These are phyloP conservation scores for Pyrenula aspistea DNA, from an alignment of 495 filamentous ascomycete genomes.

Conservation along the genomic window DNA sequence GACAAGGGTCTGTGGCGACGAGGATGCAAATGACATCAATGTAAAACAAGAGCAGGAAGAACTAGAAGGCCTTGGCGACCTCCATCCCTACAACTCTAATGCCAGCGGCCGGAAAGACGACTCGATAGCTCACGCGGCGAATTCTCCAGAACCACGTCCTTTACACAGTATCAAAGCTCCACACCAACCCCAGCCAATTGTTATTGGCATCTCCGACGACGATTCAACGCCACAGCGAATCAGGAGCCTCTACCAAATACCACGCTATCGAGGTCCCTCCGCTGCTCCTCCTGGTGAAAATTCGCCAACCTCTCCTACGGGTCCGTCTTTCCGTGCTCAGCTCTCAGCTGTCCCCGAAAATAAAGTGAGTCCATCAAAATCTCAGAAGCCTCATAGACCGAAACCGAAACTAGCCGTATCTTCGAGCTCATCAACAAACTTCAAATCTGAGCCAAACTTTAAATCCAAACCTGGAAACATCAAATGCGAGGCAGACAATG, in stretches of 20 bases:
- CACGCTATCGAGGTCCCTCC: background rate
- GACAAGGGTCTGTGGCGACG: constrained; percentile 62
- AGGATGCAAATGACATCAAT: constrained; percentile 47
- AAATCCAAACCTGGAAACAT: background rate
- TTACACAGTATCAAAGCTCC: background rate
- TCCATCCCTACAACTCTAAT: background rate
- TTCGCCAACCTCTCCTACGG: background rate
- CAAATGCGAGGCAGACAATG: background rate
- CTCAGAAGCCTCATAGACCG: too few species aligned
- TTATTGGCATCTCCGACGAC: background rate
- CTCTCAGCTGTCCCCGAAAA: too few species aligned
- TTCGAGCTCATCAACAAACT: too few species aligned
- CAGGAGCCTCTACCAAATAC: background rate
- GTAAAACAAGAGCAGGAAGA: constrained; percentile 50
- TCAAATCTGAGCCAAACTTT: too few species aligned
- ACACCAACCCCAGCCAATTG: background rate
- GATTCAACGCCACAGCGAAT: background rate
- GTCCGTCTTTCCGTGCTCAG: too few species aligned
- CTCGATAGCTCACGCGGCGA: background rate
- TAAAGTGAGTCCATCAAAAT: too few species aligned
- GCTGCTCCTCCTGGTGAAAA: background rate
- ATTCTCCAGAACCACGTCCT: background rate
- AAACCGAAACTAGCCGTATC: too few species aligned
- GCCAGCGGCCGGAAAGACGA: background rate
- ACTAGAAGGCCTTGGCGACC: constrained; percentile 17